Evolutionary conservation across 352 stramenopile genomes (phyloP).

Genomic region (Phytophthora aleatoria): DNA sequence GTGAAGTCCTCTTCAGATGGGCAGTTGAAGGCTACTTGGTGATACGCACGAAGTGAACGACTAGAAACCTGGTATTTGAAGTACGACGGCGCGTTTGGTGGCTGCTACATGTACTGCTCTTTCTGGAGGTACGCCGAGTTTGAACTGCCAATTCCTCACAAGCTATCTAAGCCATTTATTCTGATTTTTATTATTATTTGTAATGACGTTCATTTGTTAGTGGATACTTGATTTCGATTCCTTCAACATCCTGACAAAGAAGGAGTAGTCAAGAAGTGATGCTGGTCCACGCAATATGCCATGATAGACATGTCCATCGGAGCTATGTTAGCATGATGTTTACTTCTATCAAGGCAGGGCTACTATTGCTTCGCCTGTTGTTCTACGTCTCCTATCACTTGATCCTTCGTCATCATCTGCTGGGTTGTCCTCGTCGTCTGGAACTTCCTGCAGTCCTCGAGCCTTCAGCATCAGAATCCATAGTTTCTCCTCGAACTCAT

Average conservation of each 20-base stretch:
- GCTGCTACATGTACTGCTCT: not conserved
- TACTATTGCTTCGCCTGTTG: not conserved
- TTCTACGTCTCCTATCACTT: not conserved
- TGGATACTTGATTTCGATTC: no score
- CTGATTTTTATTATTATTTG: no score
- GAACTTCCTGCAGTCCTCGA: conserved; percentile 16
- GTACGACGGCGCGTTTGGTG: not conserved
- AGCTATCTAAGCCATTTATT: no score
- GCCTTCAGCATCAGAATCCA: conserved; percentile 21
- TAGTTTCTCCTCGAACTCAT: conserved; percentile 36
- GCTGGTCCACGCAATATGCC: not conserved
- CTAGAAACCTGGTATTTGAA: conserved; percentile 4
- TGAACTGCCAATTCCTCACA: no score
- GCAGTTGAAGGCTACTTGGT: not conserved
- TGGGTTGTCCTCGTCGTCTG: not conserved
- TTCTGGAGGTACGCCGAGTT: no score
- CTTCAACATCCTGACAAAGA: not conserved
- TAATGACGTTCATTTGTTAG: no score
- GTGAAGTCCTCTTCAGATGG: not conserved
- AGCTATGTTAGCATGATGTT: not conserved
- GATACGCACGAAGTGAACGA: conserved; percentile 11
- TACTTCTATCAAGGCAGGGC: not conserved
- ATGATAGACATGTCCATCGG: not conserved
- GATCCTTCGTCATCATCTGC: not conserved
- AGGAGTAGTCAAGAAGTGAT: not conserved